Base-by-base conservation (phyloP, 768 basidiomycete genomes). In the Phallus indusiatus region DNA sequence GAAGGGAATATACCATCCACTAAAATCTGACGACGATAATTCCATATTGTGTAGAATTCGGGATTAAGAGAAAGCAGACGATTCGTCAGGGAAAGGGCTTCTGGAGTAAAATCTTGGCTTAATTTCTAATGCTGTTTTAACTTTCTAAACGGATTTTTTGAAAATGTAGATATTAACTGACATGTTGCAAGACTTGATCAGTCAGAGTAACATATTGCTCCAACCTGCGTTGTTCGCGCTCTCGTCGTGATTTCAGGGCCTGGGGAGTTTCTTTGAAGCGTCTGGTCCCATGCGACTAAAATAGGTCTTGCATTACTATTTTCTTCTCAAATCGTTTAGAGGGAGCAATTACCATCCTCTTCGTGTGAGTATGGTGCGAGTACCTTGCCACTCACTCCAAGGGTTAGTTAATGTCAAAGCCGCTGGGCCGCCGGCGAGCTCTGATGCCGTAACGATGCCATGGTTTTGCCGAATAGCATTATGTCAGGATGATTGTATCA, bases 41-140 rank as follows among this genome's bases (percentile, higher is more conserved):
- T 95, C 96, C 96, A 98, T 37, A 90, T 75, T 1, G 95, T 94
- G 71, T 96, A 96, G 68, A 93, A 93, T 72, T 99, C 96, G 1
- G 95, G 94, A 67, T 97, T 98, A 47, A 88, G 65, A 54, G 84
- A 82, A 9, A 99, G 81, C 21, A 97, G 70, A 24, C 75, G 77
- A 16, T 85, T 84, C 0, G 94, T 95, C 47, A 87, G 72, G n/a
- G 80, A 76, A 36, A 97, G 81, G 0, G 90, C 83, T n/a, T 87
- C 86, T 28, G 71, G 68, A 60, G 84, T 82, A 79, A 81, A 90
- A 60, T 90, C 88, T 55, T 75, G 71, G 0, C 71, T 66, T 63
- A 79, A 80, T 75, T 88, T 92, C 94, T 97, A 68, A 53, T 50
- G 33, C n/a, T 20, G 14, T 34, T n/a, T 37, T 10, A 14, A 12